Evolutionary conservation across 495 filamentous ascomycete species (phyloP).

Genomic region (Tricharina praecox): DNA sequence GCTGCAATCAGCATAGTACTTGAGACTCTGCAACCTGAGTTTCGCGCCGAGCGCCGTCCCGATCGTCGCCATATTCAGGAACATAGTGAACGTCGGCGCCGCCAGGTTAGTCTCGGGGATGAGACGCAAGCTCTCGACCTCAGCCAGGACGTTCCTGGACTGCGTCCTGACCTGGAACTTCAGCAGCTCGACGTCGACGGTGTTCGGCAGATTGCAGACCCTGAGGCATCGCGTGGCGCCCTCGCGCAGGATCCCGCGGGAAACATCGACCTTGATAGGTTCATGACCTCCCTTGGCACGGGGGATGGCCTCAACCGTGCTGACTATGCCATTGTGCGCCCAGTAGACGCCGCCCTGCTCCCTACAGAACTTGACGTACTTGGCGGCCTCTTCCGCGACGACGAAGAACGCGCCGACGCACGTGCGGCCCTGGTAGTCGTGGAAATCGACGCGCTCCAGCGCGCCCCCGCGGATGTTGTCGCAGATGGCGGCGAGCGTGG

Average conservation of each 20-base stretch:
- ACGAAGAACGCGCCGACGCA: constrained; percentile 11
- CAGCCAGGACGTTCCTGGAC: neutral
- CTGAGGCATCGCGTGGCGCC: constrained; percentile 1
- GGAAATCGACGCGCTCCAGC: constrained; percentile 13
- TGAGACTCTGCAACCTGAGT: neutral
- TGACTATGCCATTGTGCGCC: neutral
- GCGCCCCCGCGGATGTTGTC: constrained; percentile 5
- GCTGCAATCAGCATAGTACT: neutral
- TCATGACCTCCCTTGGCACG: constrained; percentile 8
- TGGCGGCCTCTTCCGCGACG: neutral
- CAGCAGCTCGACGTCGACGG: neutral
- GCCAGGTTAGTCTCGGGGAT: neutral
- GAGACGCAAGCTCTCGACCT: neutral
- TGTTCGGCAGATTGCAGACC: constrained; percentile 3
- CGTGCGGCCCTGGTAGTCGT: neutral
- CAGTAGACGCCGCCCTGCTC: constrained; percentile 5
- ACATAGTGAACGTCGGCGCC: neutral
- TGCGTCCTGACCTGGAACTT: neutral
- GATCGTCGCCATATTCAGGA: neutral
- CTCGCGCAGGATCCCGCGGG: neutral
- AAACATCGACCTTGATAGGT: constrained; percentile 7
- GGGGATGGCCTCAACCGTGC: neutral
- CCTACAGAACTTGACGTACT: neutral
- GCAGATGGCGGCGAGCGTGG: neutral
- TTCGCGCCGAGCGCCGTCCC: constrained; percentile 1